phyloP scores from a whole-genome alignment of 768 basidiomycete species.

The Leccinum longicurvipes region DNA sequence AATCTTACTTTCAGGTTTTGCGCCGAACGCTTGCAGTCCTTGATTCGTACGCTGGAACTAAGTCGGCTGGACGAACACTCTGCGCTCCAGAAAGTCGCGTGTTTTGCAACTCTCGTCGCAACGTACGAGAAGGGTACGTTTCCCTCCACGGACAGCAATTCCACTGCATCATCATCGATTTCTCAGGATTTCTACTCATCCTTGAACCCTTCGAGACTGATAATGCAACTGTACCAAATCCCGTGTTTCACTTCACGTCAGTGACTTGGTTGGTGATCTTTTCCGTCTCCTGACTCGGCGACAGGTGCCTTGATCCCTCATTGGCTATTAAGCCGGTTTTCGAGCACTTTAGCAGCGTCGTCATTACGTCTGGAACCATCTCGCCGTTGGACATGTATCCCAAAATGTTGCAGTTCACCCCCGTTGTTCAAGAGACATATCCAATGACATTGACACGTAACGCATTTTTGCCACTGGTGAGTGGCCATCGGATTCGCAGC shows the following conservation, averaged over 20 bases:
- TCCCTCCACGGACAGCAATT: neutral
- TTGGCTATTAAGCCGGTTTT: constrained; percentile 97
- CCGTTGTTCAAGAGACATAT: constrained; percentile 95
- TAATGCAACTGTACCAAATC: constrained; percentile 97
- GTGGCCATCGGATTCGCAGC: constrained; percentile 20
- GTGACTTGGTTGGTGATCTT: constrained; percentile 17
- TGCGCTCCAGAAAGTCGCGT: constrained; percentile 91
- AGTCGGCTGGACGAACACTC: constrained; percentile 88
- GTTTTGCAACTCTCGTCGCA: constrained; percentile 93
- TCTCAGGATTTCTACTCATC: constrained; percentile 87
- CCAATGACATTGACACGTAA: constrained; percentile 97
- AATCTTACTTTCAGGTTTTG: constrained; percentile 66
- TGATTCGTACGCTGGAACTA: constrained; percentile 89
- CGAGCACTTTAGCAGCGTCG: constrained; percentile 95
- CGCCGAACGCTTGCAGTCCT: constrained; percentile 90
- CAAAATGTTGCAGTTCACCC: constrained; percentile 98
- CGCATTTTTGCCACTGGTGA: constrained; percentile 90
- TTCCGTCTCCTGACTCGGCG: constrained; percentile 8
- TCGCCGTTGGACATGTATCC: constrained; percentile 99
- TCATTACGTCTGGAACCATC: constrained; percentile 98
- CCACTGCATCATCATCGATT: neutral
- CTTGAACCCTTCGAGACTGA: constrained; percentile 99
- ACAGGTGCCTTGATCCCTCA: constrained; percentile 93
- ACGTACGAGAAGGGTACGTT: constrained; percentile 92
- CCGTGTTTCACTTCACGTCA: constrained; percentile 97